Conservation (phyloP, 2,329 filamentous ascomycete genomes). For the Fusarium algeriense region DNA sequence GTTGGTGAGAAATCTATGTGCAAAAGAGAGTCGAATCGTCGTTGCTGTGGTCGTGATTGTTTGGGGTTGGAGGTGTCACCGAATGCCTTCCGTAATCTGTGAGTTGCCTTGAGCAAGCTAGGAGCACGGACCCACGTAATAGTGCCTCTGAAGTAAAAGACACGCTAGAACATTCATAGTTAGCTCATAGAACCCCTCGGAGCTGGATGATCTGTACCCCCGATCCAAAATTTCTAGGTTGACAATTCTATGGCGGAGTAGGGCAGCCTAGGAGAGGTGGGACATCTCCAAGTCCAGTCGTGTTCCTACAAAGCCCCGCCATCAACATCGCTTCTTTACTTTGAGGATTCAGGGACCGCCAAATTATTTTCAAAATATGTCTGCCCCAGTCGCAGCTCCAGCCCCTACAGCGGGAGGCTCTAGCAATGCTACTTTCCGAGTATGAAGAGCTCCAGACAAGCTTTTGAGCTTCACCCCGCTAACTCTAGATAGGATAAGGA, state of each 20-base stretch:
- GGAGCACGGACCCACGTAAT: conserved; percentile 48
- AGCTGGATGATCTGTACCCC: conserved; percentile 56
- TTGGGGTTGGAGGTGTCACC: conserved; percentile 51
- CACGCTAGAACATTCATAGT: conserved; percentile 43
- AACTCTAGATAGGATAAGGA: conserved; percentile 78
- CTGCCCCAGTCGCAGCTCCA: conserved; percentile 55
- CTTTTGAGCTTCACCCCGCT: conserved; percentile 55
- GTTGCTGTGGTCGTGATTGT: conserved; percentile 43
- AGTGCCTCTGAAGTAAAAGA: background rate
- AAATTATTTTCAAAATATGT: conserved; percentile 54
- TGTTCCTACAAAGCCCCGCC: conserved; percentile 50
- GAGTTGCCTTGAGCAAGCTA: conserved; percentile 58
- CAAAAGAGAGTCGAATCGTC: conserved; percentile 22
- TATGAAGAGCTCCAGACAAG: conserved; percentile 55
- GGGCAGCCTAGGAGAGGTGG: conserved; percentile 54
- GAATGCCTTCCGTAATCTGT: conserved; percentile 57
- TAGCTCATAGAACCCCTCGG: conserved; percentile 48
- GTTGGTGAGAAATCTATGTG: conserved; percentile 16
- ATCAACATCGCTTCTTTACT: conserved; percentile 45
- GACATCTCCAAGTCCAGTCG: conserved; percentile 53
- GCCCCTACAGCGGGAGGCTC: conserved; percentile 53
- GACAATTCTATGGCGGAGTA: conserved; percentile 52
- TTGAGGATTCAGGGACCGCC: conserved; percentile 44
- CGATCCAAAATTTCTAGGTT: conserved; percentile 57
- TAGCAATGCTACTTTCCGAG: conserved; percentile 69